These are phyloP conservation scores for Maudiozyma pseudohumilis DNA, from an alignment of 805 yeast genomes.

Conservation along the genomic window DNA sequence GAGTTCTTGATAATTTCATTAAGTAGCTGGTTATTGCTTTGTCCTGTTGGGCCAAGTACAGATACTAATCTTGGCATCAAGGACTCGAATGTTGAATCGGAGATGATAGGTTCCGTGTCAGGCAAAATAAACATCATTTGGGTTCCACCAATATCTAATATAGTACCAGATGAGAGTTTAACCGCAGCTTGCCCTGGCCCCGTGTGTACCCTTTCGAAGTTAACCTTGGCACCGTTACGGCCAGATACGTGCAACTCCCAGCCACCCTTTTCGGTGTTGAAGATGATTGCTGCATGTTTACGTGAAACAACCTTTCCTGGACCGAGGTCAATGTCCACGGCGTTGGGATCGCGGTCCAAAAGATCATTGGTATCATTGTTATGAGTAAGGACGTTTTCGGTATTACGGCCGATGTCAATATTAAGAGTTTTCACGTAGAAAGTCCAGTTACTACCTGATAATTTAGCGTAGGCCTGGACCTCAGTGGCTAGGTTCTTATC, in stretches of 20 bases:
- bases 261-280: slow-evolving; percentile 58
- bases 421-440: slow-evolving; percentile 74
- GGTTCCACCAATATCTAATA: slow-evolving; percentile 90
- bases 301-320: slow-evolving; percentile 97
- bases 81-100: slow-evolving; percentile 30
- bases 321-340: slow-evolving; percentile 77
- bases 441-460: slow-evolving; percentile 91
- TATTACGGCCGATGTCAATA: slow-evolving; percentile 79
- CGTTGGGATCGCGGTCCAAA: not conserved
- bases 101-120: slow-evolving; percentile 66
- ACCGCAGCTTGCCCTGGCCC: slow-evolving; percentile 41
- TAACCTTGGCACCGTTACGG: slow-evolving; percentile 88
- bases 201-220: slow-evolving; percentile 41
- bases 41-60: slow-evolving; percentile 15
- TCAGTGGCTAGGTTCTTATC: slow-evolving; percentile 54
- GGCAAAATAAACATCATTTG: slow-evolving; percentile 99
- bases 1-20: slow-evolving; percentile 20
- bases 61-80: slow-evolving; percentile 27
- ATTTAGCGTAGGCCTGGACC: slow-evolving; percentile 96
- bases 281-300: slow-evolving; percentile 75
- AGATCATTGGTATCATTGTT: not conserved
- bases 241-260: slow-evolving; percentile 87
- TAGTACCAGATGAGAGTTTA: slow-evolving; percentile 73
- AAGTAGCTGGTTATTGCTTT: slow-evolving; percentile 15
- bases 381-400: slow-evolving; percentile 27